These are phyloP conservation scores for Raddia distichophylla DNA, from an alignment of 176 grass and related monocot species.

Conservation along the genomic window DNA sequence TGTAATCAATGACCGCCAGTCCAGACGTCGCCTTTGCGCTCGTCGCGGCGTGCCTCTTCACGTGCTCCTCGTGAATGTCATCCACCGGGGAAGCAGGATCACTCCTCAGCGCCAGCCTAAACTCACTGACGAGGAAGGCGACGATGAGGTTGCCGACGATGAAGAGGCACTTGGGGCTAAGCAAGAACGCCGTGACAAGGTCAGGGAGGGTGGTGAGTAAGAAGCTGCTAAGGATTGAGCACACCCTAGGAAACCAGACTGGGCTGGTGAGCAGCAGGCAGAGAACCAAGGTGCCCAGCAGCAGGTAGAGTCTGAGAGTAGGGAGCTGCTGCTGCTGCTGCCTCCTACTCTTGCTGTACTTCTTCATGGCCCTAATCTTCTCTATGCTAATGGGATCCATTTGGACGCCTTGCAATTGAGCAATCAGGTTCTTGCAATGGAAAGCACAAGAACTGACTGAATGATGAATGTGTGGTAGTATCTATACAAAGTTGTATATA, in stretches of 20 bases:
- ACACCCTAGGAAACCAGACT: slow-evolving; percentile 60
- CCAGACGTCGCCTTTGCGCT: neutral
- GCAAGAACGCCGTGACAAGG: slow-evolving; percentile 45
- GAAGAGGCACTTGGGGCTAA: slow-evolving; percentile 83
- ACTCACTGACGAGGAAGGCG: slow-evolving; percentile 80
- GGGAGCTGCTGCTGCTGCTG: slow-evolving; percentile 38
- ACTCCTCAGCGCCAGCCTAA: slow-evolving; percentile 46
- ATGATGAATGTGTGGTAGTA: neutral
- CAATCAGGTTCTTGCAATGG: slow-evolving; percentile 32
- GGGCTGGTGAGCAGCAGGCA: slow-evolving; percentile 70
- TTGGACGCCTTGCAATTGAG: slow-evolving; percentile 24
- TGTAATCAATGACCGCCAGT: slow-evolving; percentile 16
- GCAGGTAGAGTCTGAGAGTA: slow-evolving; percentile 49
- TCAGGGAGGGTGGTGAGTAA: slow-evolving; percentile 58
- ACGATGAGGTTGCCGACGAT: slow-evolving; percentile 82
- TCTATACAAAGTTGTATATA: slow-evolving; percentile 32
- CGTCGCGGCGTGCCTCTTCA: slow-evolving; percentile 41
- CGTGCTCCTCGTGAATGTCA: slow-evolving; percentile 57
- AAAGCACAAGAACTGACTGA: slow-evolving; percentile 19
- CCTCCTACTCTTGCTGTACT: slow-evolving; percentile 59
- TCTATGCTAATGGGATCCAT: slow-evolving; percentile 73
- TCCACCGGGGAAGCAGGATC: slow-evolving; percentile 30
- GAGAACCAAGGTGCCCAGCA: slow-evolving; percentile 47
- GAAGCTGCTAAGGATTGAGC: slow-evolving; percentile 49
- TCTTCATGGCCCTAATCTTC: slow-evolving; percentile 76